Percentiles rank a stretch among this genome's conserved stretches.
phyloP scores from a whole-genome alignment of 179 eudicot species.

The Nepenthes alata region DNA sequence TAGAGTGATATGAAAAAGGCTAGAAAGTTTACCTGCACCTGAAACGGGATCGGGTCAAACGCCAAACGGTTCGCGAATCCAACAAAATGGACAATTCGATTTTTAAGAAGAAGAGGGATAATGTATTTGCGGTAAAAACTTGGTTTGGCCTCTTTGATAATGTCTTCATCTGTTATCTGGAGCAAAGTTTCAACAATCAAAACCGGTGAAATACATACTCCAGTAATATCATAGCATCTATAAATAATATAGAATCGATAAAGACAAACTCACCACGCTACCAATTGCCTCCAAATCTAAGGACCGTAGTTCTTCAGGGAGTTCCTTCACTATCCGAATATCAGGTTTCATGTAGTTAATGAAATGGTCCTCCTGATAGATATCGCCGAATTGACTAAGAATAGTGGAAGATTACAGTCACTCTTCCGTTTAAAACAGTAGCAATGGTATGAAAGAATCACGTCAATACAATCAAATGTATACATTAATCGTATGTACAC shows the following conservation, averaged over 20 bases:
- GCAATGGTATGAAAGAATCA: slow-evolving; percentile 13
- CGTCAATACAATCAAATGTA: slow-evolving; percentile 9
- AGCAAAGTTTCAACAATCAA: slow-evolving; percentile 6
- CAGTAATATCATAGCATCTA: background rate
- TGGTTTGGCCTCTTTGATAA: slow-evolving; percentile 95
- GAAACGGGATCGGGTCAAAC: slow-evolving; percentile 80
- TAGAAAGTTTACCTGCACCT: slow-evolving; percentile 59
- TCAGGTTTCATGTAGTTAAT: slow-evolving; percentile 82
- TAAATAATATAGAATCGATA: background rate
- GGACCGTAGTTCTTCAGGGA: slow-evolving; percentile 69
- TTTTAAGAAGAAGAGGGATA: slow-evolving; percentile 65
- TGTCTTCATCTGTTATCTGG: slow-evolving; percentile 80
- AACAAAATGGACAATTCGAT: slow-evolving; percentile 81
- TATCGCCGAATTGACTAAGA: slow-evolving; percentile 97
- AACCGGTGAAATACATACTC: background rate
- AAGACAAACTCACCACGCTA: slow-evolving; percentile 67
- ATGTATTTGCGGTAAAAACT: slow-evolving; percentile 69
- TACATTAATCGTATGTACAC: background rate
- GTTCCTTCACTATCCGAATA: slow-evolving; percentile 74
- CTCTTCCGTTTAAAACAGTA: slow-evolving; percentile 31
- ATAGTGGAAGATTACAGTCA: slow-evolving; percentile 50
- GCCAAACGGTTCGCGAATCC: slow-evolving; percentile 94
- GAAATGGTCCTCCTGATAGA: slow-evolving; percentile 97
- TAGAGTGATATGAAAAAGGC: background rate
- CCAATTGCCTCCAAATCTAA: slow-evolving; percentile 87